Percentiles rank a stretch among this genome's conserved stretches.
phyloP scores from a whole-genome alignment of 2,329 filamentous ascomycete species.

The Achaetomium macrosporum region DNA sequence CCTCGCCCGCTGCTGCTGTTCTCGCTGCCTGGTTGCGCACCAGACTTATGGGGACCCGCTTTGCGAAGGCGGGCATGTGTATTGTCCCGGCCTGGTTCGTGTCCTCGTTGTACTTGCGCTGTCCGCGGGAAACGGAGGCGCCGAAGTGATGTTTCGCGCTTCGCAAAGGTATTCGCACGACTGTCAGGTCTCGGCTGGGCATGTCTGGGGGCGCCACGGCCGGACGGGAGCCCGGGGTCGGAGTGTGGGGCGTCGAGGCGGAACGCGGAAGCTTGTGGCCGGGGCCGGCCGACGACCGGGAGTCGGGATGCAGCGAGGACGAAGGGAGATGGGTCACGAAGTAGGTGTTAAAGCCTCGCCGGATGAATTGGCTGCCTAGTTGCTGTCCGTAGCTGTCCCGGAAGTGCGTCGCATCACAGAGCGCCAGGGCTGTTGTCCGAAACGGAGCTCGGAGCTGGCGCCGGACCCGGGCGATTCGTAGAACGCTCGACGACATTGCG shows the following conservation, averaged over 20 bases:
- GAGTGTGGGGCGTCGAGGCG: slow-evolving; percentile 72
- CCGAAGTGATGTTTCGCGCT: slow-evolving; percentile 97
- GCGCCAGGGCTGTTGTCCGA: slow-evolving; percentile 2
- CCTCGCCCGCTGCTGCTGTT: slow-evolving; percentile 48
- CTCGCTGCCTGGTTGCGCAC: slow-evolving; percentile 41
- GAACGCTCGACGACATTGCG: slow-evolving; percentile 14
- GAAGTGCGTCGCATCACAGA: not conserved
- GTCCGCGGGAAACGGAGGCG: slow-evolving; percentile 69
- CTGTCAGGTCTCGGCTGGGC: slow-evolving; percentile 70
- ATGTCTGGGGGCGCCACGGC: slow-evolving; percentile 55
- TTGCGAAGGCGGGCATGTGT: slow-evolving; percentile 87
- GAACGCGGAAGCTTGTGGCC: slow-evolving; percentile 84
- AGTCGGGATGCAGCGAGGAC: slow-evolving; percentile 86
- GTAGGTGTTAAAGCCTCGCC: slow-evolving; percentile 79
- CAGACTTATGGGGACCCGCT: slow-evolving; percentile 63
- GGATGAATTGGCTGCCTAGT: slow-evolving; percentile 20
- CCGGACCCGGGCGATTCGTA: slow-evolving; percentile 13
- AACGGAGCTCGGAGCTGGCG: slow-evolving; percentile 12
- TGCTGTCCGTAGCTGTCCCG: not conserved
- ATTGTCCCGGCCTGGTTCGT: slow-evolving; percentile 91
- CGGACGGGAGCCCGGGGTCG: slow-evolving; percentile 47
- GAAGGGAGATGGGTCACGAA: slow-evolving; percentile 95
- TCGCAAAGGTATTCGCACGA: slow-evolving; percentile 88
- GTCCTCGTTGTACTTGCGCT: slow-evolving; percentile 87
- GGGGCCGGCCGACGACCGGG: slow-evolving; percentile 54